These are phyloP conservation scores for Carex myosuroides DNA, from an alignment of 176 grass and related monocot genomes.

Conservation along the genomic window DNA sequence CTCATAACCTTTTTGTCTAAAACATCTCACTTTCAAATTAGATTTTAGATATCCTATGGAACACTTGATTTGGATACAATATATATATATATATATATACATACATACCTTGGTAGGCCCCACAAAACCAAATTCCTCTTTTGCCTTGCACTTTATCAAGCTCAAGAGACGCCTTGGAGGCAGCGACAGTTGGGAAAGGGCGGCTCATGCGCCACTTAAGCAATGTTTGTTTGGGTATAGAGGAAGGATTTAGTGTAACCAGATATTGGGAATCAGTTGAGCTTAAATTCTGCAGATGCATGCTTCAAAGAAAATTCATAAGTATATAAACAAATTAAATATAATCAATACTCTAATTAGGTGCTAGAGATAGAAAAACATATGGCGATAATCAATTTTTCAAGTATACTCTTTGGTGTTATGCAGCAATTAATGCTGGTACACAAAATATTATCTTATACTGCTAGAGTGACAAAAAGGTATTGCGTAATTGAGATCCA, in stretches of 20 bases:
- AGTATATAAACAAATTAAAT: conserved; percentile 1
- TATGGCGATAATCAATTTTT: not conserved
- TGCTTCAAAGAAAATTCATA: not conserved
- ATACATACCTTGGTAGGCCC: conserved; percentile 65
- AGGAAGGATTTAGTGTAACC: conserved; percentile 75
- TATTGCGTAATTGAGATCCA: too few species aligned
- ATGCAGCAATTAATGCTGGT: not conserved
- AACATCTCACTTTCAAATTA: not conserved
- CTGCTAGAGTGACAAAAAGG: too few species aligned
- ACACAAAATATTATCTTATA: not conserved
- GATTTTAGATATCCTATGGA: not conserved
- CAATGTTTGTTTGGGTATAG: conserved; percentile 46
- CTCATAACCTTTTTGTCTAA: not conserved
- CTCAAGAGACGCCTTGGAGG: conserved; percentile 61
- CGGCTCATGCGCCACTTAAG: conserved; percentile 78
- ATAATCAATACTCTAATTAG: not conserved
- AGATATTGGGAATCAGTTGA: conserved; percentile 42
- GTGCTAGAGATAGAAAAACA: not conserved
- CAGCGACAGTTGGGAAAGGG: conserved; percentile 72
- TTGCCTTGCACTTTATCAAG: conserved; percentile 64
- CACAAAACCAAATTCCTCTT: conserved; percentile 75
- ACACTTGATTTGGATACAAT: not conserved
- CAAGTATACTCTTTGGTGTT: not conserved
- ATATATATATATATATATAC: conserved; percentile 2
- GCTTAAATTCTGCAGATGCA: conserved; percentile 51